Evolutionary conservation across 176 grass and related monocot species (phyloP), one percentile per base, ranked within the genome.

Genomic region (Secale cereale): DNA sequence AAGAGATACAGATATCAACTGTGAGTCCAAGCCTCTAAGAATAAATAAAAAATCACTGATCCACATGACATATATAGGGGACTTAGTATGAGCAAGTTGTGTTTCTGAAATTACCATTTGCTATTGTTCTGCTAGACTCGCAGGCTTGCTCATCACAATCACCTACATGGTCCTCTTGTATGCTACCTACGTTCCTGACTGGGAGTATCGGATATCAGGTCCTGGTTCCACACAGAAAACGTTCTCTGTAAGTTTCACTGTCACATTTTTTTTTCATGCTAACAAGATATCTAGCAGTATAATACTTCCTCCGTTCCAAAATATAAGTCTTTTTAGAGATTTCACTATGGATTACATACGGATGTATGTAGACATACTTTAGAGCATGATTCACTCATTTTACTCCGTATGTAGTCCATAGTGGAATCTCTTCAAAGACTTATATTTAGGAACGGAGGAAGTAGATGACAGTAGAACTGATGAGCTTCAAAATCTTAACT

Each of bases 181-280:
- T 65, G 95, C 89, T 62, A 79, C 90, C 59, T 95, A 83, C 79
- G 89, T 98, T 82, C 87, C 89, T 77, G 91, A 91, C 30, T 98
- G 95, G 95, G 85, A 87, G 28, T 91, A 91, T 70, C 60, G 80
- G 54, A 89, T 79, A 87, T 75, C 87, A 7, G 85, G 65, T 20
- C 81, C 84, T 57, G 85, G 78, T 23, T 94, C 85, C 54, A 83
- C n/a, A 15, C 39, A 81, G 59, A 89, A 87, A 76, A 60, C 82
- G 0, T 87, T 94, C 30, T 77, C 33, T 22, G 92, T 94, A 87
- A 87, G 92, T 91, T 19, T 27, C 32, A 37, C 63, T 77, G 65
- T 29, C 72, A 52, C 63, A 41, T 29, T 17, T 70, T 66, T 82
- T 82, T 22, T 27, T 79, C 29, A 35, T 59, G 48, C 2, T 74